Conservation (phyloP, 73 alveolate species). For the Stentor coeruleus region DNA sequence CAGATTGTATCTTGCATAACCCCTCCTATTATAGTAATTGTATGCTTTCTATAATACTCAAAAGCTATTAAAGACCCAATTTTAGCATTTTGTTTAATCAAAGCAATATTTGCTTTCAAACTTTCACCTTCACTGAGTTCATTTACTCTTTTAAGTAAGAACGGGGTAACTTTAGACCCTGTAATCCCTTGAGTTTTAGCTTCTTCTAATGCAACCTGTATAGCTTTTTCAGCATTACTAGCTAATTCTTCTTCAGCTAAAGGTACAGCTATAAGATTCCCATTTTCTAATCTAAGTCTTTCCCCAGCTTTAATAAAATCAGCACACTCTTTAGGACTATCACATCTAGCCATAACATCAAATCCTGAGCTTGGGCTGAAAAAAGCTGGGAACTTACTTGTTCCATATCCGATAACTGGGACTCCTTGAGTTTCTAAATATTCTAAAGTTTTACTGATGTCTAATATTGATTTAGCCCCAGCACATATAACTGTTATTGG, state of each 20-base stretch:
- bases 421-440: slow-evolving; percentile 55
- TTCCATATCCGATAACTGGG: slow-evolving; percentile 64
- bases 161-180: slow-evolving; percentile 90
- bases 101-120: slow-evolving; percentile 71
- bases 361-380: slow-evolving; percentile 44
- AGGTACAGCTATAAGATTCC: slow-evolving; percentile 80
- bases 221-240: slow-evolving; percentile 57
- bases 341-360: background rate
- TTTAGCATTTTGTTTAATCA: slow-evolving; percentile 74
- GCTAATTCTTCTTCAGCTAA: slow-evolving; percentile 59
- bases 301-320: slow-evolving; percentile 54
- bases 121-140: slow-evolving; percentile 85
- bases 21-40: too few species aligned
- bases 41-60: slow-evolving; percentile 24
- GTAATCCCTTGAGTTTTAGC: slow-evolving; percentile 57
- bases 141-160: slow-evolving; percentile 85
- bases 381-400: slow-evolving; percentile 81
- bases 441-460: slow-evolving; percentile 70
- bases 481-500: slow-evolving; percentile 95
- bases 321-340: slow-evolving; percentile 59
- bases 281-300: slow-evolving; percentile 54
- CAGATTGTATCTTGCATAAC: too few species aligned
- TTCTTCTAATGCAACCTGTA: slow-evolving; percentile 64
- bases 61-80: slow-evolving; percentile 76
- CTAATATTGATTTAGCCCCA: slow-evolving; percentile 82